Evolutionary conservation across 306 rosid genomes (phyloP), one percentile per base, ranked within the genome.

Genomic region (Prunus persica): DNA sequence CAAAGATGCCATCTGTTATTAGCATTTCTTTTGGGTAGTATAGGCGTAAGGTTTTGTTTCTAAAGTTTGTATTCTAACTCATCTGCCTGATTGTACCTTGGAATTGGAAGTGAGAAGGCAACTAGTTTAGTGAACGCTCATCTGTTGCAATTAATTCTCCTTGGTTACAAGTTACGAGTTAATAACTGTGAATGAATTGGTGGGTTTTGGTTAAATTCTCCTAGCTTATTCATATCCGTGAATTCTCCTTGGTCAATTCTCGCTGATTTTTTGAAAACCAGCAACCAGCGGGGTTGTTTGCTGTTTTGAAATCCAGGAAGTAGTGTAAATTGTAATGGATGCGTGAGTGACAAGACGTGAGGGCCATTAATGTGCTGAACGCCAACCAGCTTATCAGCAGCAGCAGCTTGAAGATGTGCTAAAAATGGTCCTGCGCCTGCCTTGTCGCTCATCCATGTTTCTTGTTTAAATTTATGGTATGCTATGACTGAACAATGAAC

Each of bases 1-100:
- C 46, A 88, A 89, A 77, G 84, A 88, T 81, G 84, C 85, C 18
- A 49, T 90, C 80, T 82, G 93, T 83, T 89, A 81, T 83, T 88
- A 47, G 66, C 73, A 69, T 63, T 55, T 24, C 32, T 34, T 64
- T 24, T 55, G 8, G 24, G 41, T 47, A 71, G 20, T 56, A 69
- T 20, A 43, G 52, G 75, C 19, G 19, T 55, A 45, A 15, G 56
- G 62, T 34, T 63, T 67, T 32, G 9, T 20, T 71, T 47, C 45
- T 45, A 68, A 30, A 27, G 58, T 30, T 38, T 8, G 19, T 73
- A 16, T 46, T 16, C 15, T 14, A 45, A 58, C 67, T 25, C 57
- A 5, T 38, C 8, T 45, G 60, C 13, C 69, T 61, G 55, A 28
- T 58, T 10, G 19, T 45, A 73, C 11, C 19, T 49, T 58, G 55